Evolutionary conservation across 2,329 filamentous ascomycete genomes (phyloP).

Genomic region (Coniochaeta prunicola): DNA sequence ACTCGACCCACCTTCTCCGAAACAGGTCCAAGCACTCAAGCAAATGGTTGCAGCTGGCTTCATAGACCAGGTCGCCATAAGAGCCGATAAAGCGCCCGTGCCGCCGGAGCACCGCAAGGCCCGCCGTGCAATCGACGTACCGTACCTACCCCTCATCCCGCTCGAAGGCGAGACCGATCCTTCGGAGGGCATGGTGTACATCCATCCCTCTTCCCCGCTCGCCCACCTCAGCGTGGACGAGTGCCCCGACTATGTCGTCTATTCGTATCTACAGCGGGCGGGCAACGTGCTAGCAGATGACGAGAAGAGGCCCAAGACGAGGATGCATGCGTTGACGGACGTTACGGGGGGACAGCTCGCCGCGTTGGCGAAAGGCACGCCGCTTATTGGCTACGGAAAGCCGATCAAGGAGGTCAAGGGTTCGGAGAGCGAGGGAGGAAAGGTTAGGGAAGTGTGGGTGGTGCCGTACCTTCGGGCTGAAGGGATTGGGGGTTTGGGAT

Average conservation of each 20-base stretch:
- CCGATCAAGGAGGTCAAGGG: constrained; percentile 74
- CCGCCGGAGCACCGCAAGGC: constrained; percentile 64
- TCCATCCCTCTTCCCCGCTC: constrained; percentile 80
- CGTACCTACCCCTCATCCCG: constrained; percentile 80
- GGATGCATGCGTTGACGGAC: constrained; percentile 84
- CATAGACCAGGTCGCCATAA: constrained; percentile 88
- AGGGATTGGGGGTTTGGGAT: constrained; percentile 60
- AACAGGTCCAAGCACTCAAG: constrained; percentile 72
- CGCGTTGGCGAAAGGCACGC: constrained; percentile 75
- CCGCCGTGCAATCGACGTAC: constrained; percentile 81
- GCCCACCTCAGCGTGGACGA: constrained; percentile 61
- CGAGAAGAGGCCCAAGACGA: constrained; percentile 59
- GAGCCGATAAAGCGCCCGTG: constrained; percentile 74
- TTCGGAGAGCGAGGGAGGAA: constrained; percentile 26
- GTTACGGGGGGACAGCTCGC: constrained; percentile 70
- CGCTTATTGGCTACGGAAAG: constrained; percentile 78
- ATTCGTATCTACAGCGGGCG: constrained; percentile 73
- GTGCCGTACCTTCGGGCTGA: constrained; percentile 70
- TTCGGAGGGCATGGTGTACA: constrained; percentile 65
- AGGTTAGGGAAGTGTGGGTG: constrained; percentile 70
- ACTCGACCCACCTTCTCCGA: constrained; percentile 52
- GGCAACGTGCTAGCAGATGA: constrained; percentile 35
- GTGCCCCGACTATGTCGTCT: constrained; percentile 82
- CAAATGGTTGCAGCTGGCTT: constrained; percentile 90
- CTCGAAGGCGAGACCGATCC: constrained; percentile 39